Evolutionary conservation across 2,329 filamentous ascomycete species (phyloP).

Genomic region (Paraphoma chrysanthemicola): DNA sequence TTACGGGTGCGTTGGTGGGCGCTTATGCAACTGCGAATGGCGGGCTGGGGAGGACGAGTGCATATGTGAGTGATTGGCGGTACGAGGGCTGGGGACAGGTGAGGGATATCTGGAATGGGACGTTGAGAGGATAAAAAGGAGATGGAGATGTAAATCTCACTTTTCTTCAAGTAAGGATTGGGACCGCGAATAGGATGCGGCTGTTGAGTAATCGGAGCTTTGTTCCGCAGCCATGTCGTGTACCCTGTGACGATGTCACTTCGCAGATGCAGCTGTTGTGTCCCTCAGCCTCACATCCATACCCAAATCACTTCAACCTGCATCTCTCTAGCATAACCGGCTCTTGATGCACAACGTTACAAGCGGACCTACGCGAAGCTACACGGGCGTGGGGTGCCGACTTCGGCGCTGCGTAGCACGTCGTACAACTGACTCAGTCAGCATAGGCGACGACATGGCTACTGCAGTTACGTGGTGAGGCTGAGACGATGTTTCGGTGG

Average conservation of each 20-base stretch:
- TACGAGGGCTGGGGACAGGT: conserved; percentile 27
- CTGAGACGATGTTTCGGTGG: not conserved
- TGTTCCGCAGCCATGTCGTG: too few relatives aligned
- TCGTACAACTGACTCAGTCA: not conserved
- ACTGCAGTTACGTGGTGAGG: not conserved
- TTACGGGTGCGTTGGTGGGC: conserved; percentile 58
- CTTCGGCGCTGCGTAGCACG: not conserved
- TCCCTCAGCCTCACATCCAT: not conserved
- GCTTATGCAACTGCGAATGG: conserved; percentile 63
- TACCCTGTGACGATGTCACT: too few relatives aligned
- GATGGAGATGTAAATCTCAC: not conserved
- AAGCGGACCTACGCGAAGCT: not conserved
- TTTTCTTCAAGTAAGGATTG: not conserved
- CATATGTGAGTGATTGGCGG: conserved; percentile 59
- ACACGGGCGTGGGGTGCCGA: too few relatives aligned
- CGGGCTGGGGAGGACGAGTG: conserved; percentile 50
- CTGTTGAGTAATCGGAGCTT: too few relatives aligned
- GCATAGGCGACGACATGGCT: not conserved
- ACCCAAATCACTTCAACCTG: not conserved
- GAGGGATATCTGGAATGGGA: conserved; percentile 14
- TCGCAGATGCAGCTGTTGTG: too few relatives aligned
- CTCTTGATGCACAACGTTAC: not conserved
- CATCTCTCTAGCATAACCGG: not conserved
- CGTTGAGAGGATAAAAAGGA: not conserved
- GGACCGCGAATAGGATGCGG: too few relatives aligned